Evolutionary conservation across 2,329 filamentous ascomycete species (phyloP), one percentile per base, ranked within the genome.

Genomic region (Trichoderma sp.): DNA sequence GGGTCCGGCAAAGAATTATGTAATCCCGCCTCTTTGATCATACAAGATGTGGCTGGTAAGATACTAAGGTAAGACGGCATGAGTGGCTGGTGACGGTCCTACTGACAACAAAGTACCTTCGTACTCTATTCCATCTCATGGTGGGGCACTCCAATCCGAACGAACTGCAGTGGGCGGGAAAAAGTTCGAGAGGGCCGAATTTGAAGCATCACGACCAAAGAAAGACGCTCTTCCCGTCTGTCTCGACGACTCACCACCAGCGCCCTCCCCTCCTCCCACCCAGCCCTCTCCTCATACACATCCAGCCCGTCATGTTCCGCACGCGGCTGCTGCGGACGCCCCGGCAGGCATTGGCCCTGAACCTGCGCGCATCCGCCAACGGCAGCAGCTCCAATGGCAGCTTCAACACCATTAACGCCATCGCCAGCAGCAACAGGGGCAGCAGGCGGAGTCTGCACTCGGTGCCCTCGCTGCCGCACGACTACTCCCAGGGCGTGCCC

Each of bases 401-500:
- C 45, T 34, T 50, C 21, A 62, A 51, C 30, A n/a, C 48, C 59
- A n/a, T 24, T 39, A 39, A 14, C 34, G 14, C 10, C 34, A 39
- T 14, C 34, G 34, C 12, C 34, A 19, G 19, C 55, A 48, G 30
- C 26, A 69, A 71, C 66, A 70, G 76, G 62, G 79, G 30, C 26
- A 69, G 71, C 66, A 70, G 76, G 62, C 79, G 83, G 68, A 78
- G 78, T 55, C 69, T 65, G 56, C 84, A 87, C 72, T 67, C 74
- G 48, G 73, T 86, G 26, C 82, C 83, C n/a, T 58, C 71, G 44
- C 77, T 86, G 68, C 72, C 71, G 41, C 79, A 84, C 64, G 74
- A 81, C 69, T 82, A 78, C 78, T 74, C 75, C 58, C 66, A 82
- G 51, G 85, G 82, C 66, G 82, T 97, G 6, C 84, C 87, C n/a